phyloP scores from a whole-genome alignment of 345 rosid species.

The Arabidopsis arenosa region DNA sequence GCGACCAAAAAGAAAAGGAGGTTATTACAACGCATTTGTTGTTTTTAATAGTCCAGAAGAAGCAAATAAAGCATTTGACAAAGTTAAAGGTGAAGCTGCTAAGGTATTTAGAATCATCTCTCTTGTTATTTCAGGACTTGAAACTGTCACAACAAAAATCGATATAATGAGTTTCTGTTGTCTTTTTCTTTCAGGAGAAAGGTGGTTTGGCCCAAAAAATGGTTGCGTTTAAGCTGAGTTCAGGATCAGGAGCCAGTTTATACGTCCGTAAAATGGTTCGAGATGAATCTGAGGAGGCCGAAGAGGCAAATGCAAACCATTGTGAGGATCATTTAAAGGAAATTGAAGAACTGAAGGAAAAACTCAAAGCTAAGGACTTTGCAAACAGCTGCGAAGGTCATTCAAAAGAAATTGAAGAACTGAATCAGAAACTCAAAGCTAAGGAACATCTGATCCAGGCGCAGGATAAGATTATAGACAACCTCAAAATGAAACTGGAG shows the following conservation, averaged over 20 bases:
- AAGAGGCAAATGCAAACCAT: constrained; percentile 1
- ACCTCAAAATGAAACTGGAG: constrained; percentile 48
- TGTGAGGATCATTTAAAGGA: constrained; percentile 26
- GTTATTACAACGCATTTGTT: constrained; percentile 56
- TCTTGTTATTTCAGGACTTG: constrained; percentile 26
- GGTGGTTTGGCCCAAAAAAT: constrained; percentile 68
- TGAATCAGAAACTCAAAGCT: constrained; percentile 56
- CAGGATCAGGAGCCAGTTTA: constrained; percentile 49
- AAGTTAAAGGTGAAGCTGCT: constrained; percentile 50
- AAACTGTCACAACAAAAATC: neutral
- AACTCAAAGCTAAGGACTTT: constrained; percentile 27
- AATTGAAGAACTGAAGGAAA: constrained; percentile 35
- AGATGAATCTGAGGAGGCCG: constrained; percentile 13
- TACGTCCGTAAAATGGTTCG: constrained; percentile 62
- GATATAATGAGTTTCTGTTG: neutral
- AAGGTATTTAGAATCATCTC: constrained; percentile 52
- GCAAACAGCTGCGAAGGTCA: constrained; percentile 33
- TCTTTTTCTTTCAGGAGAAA: constrained; percentile 58
- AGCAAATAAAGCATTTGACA: constrained; percentile 70
- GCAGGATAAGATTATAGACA: constrained; percentile 57
- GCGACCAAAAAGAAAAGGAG: constrained; percentile 60
- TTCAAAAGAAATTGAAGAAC: constrained; percentile 55
- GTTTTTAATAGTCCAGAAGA: constrained; percentile 59
- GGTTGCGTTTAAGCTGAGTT: constrained; percentile 45
- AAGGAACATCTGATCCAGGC: constrained; percentile 46